Percentiles rank a stretch among this genome's conserved stretches.
phyloP scores from a whole-genome alignment of 495 filamentous ascomycete species.

The Beverwykella pulmonaria region DNA sequence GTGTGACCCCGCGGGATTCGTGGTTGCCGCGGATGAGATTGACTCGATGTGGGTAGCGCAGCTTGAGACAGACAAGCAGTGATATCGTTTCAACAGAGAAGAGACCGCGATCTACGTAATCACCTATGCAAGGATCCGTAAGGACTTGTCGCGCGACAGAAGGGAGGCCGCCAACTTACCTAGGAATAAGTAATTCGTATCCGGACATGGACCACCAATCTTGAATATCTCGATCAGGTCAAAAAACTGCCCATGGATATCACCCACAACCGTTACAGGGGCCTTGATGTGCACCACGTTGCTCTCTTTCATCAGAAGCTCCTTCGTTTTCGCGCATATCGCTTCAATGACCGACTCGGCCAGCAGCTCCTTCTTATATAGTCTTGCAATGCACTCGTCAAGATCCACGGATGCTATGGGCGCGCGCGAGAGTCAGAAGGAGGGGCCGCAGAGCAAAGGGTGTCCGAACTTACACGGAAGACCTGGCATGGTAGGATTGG shows the following conservation, averaged over 20 bases:
- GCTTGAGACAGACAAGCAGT: constrained; percentile 89
- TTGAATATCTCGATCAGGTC: constrained; percentile 99
- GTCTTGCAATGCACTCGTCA: constrained; percentile 93
- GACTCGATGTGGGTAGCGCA: constrained; percentile 88
- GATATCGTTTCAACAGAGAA: constrained; percentile 98
- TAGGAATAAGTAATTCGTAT: constrained; percentile 97
- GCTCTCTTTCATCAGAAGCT: constrained; percentile 98
- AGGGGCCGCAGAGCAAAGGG: constrained; percentile 9
- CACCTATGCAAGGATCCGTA: constrained; percentile 56
- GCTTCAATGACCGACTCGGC: constrained; percentile 98
- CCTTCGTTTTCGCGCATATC: constrained; percentile 98
- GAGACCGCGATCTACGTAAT: constrained; percentile 96
- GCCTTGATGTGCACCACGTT: constrained; percentile 97
- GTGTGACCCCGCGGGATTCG: constrained; percentile 94
- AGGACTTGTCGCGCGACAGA: constrained; percentile 21
- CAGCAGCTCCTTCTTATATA: constrained; percentile 94
- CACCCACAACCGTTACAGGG: constrained; percentile 96
- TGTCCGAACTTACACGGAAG: constrained; percentile 69
- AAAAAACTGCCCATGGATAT: constrained; percentile 98
- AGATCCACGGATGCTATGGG: constrained; percentile 86
- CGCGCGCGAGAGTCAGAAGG: constrained; percentile 9
- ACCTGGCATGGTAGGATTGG: constrained; percentile 71
- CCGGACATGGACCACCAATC: constrained; percentile 93
- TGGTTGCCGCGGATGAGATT: constrained; percentile 96
- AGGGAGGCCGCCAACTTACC: constrained; percentile 57